phyloP scores from a whole-genome alignment of 2,329 filamentous ascomycete genomes.

The Blastomyces gilchristii region DNA sequence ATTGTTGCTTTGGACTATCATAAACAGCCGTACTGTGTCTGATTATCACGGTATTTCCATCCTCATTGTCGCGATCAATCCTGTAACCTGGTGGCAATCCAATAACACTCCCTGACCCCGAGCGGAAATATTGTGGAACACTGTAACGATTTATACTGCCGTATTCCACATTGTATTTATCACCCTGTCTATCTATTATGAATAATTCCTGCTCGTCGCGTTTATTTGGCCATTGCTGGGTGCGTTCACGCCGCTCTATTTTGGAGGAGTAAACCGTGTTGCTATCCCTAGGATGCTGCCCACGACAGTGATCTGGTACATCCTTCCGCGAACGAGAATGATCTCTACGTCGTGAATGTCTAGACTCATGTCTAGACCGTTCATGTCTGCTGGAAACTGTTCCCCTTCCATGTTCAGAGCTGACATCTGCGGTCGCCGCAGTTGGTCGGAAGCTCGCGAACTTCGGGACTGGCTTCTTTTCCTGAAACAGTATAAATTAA shows the following conservation, averaged over 20 bases:
- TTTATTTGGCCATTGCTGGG: slow-evolving; percentile 14
- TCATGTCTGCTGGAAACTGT: slow-evolving; percentile 9
- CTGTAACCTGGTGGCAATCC: slow-evolving; percentile 51
- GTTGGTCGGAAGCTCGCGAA: slow-evolving; percentile 62
- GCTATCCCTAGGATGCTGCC: slow-evolving; percentile 14
- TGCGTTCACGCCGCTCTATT: slow-evolving; percentile 4
- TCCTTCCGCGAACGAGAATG: slow-evolving; percentile 1
- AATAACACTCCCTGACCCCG: slow-evolving; percentile 59
- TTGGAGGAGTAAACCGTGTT: neutral
- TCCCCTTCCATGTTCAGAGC: slow-evolving; percentile 14
- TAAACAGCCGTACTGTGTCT: slow-evolving; percentile 24
- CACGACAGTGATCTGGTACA: slow-evolving; percentile 18
- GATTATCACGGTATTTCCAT: slow-evolving; percentile 31
- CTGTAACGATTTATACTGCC: slow-evolving; percentile 61
- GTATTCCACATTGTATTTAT: slow-evolving; percentile 64
- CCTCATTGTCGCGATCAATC: slow-evolving; percentile 55
- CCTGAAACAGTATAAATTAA: slow-evolving; percentile 18
- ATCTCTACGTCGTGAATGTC: slow-evolving; percentile 14
- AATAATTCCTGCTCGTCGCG: slow-evolving; percentile 36
- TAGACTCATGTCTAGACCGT: slow-evolving; percentile 18
- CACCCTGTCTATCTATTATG: slow-evolving; percentile 62
- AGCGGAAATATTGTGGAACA: slow-evolving; percentile 60
- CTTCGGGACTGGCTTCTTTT: slow-evolving; percentile 48
- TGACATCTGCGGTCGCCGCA: neutral
- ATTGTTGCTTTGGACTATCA: slow-evolving; percentile 40